These are phyloP conservation scores for Daldinia childiae DNA, from an alignment of 495 filamentous ascomycete species.

Conservation along the genomic window DNA sequence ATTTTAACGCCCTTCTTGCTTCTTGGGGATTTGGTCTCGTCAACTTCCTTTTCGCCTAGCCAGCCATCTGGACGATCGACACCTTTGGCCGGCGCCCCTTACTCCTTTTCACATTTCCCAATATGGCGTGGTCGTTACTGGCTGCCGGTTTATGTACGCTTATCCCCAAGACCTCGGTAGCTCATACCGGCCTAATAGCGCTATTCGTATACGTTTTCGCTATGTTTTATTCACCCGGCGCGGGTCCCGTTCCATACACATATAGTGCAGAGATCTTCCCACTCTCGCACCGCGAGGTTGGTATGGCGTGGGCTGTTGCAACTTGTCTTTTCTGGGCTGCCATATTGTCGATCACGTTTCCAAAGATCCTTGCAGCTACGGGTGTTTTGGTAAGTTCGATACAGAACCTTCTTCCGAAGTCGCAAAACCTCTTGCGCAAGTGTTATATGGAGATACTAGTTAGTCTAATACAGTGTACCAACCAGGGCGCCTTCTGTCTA, in stretches of 20 bases:
- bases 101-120: slow-evolving; percentile 72
- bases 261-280: slow-evolving; percentile 86
- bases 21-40: slow-evolving; percentile 69
- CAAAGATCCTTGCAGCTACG: slow-evolving; percentile 68
- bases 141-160: slow-evolving; percentile 68
- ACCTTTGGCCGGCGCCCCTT: slow-evolving; percentile 70
- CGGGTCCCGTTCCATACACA: slow-evolving; percentile 76
- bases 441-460: neutral
- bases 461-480: slow-evolving; percentile 27
- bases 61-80: slow-evolving; percentile 74
- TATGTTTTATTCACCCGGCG: slow-evolving; percentile 74
- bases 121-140: slow-evolving; percentile 66
- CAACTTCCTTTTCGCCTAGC: slow-evolving; percentile 70
- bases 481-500: slow-evolving; percentile 60
- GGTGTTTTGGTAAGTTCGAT: slow-evolving; percentile 50
- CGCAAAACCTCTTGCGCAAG: neutral
- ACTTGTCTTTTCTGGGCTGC: slow-evolving; percentile 79
- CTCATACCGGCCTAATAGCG: slow-evolving; percentile 65
- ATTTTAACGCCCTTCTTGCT: slow-evolving; percentile 58
- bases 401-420: slow-evolving; percentile 21
- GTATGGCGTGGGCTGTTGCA: slow-evolving; percentile 80
- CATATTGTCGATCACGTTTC: slow-evolving; percentile 75
- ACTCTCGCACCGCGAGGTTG: slow-evolving; percentile 76
- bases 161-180: slow-evolving; percentile 52
- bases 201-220: slow-evolving; percentile 75